These are phyloP conservation scores for Auriculariales sp. DNA, from an alignment of 768 basidiomycete species.

Conservation along the genomic window DNA sequence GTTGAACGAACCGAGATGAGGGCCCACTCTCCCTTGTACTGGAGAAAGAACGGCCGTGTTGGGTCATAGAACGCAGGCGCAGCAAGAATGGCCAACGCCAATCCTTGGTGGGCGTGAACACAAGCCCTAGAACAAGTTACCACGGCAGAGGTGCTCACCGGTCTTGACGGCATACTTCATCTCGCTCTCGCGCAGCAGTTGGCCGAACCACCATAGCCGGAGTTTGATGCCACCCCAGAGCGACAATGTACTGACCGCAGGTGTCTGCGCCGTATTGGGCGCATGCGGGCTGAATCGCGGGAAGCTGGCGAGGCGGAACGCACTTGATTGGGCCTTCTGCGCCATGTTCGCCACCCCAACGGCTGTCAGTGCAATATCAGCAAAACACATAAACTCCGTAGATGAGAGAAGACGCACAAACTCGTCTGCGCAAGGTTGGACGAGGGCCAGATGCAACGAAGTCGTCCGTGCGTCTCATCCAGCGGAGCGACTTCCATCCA, in stretches of 20 bases:
- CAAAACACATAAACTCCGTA: not conserved
- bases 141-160: constrained; percentile 16
- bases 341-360: constrained; percentile 22
- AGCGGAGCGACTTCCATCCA: not conserved
- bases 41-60: constrained; percentile 64
- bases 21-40: constrained; percentile 89
- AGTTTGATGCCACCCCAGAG: constrained; percentile 51
- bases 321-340: constrained; percentile 13
- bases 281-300: constrained; percentile 74
- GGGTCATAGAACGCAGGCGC: constrained; percentile 76
- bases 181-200: constrained; percentile 51
- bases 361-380: not conserved
- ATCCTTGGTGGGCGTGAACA: constrained; percentile 19
- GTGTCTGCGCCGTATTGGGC: constrained; percentile 75
- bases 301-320: constrained; percentile 45
- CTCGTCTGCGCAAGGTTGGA: constrained; percentile 5
- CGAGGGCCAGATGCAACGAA: not conserved
- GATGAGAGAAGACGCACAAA: constrained; percentile 6
- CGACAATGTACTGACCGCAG: constrained; percentile 42
- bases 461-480: not conserved
- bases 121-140: constrained; percentile 8
- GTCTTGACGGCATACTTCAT: constrained; percentile 81
- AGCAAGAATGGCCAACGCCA: constrained; percentile 70
- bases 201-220: constrained; percentile 56
- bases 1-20: constrained; percentile 62